These are phyloP conservation scores for Nemania bipapillata DNA, from an alignment of 2,329 filamentous ascomycete genomes.

Conservation along the genomic window DNA sequence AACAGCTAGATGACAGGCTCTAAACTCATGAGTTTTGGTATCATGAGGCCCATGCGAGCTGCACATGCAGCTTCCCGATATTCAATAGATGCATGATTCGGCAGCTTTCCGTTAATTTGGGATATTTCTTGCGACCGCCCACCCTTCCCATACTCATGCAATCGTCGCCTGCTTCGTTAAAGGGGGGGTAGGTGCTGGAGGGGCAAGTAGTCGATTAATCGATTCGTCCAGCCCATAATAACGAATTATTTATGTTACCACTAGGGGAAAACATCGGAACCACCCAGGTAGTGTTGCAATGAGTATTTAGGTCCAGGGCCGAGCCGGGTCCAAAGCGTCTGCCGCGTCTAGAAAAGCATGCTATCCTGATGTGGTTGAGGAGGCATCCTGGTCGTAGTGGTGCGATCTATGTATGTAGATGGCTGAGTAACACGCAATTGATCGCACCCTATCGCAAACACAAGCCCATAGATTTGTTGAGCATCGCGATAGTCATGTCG, in stretches of 20 bases:
- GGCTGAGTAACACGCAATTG: slow-evolving; percentile 16
- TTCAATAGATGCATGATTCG: slow-evolving; percentile 6
- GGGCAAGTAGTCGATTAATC: slow-evolving; percentile 15
- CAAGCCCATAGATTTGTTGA: slow-evolving; percentile 77
- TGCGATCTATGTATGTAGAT: slow-evolving; percentile 19
- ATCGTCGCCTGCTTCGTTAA: slow-evolving; percentile 13
- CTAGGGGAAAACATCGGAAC: slow-evolving; percentile 15
- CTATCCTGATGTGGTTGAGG: slow-evolving; percentile 7
- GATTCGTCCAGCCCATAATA: slow-evolving; percentile 21
- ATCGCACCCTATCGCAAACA: slow-evolving; percentile 62
- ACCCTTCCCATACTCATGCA: slow-evolving; percentile 22
- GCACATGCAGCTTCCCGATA: slow-evolving; percentile 17
- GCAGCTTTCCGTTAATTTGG: slow-evolving; percentile 7
- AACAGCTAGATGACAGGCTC: not conserved
- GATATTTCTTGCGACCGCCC: slow-evolving; percentile 24
- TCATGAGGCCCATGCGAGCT: slow-evolving; percentile 5
- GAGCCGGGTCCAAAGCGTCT: slow-evolving; percentile 8
- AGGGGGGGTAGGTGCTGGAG: slow-evolving; percentile 11
- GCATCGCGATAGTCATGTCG: slow-evolving; percentile 75
- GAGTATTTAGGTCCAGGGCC: slow-evolving; percentile 20
- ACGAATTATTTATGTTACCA: slow-evolving; percentile 11
- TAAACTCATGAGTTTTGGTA: not conserved
- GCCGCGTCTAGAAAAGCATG: slow-evolving; percentile 1
- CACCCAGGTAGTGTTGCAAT: slow-evolving; percentile 1
- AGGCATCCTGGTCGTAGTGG: not conserved